Evolutionary conservation across 2,329 filamentous ascomycete species (phyloP).

Genomic region (Volutella citrinella): DNA sequence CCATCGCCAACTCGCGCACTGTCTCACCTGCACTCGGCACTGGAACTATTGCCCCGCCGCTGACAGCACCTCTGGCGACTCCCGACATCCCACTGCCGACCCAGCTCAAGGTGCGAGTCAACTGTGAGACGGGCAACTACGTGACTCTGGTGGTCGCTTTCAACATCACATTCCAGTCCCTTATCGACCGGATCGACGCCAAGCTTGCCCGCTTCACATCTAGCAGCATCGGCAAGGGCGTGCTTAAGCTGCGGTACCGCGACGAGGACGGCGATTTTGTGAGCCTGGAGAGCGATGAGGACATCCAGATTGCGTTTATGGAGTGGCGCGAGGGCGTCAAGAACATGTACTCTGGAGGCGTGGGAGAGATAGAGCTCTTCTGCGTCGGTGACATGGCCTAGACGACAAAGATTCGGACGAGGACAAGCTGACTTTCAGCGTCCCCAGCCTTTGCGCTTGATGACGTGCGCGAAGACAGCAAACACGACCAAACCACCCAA

Average conservation of each 20-base stretch:
- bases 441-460: too few relatives aligned
- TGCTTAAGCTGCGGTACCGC: slow-evolving; percentile 82
- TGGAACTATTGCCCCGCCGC: slow-evolving; percentile 23
- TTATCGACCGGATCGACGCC: slow-evolving; percentile 93
- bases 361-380: slow-evolving; percentile 88
- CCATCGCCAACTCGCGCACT: slow-evolving; percentile 38
- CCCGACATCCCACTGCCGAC: slow-evolving; percentile 57
- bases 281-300: slow-evolving; percentile 91
- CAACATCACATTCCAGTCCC: slow-evolving; percentile 89
- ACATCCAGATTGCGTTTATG: slow-evolving; percentile 92
- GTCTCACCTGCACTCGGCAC: slow-evolving; percentile 46
- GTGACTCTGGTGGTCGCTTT: slow-evolving; percentile 94
- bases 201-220: slow-evolving; percentile 86
- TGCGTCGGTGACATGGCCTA: slow-evolving; percentile 56
- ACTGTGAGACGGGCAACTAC: slow-evolving; percentile 80
- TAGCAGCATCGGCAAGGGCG: slow-evolving; percentile 77
- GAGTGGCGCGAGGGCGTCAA: slow-evolving; percentile 78
- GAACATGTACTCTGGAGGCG: slow-evolving; percentile 60
- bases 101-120: slow-evolving; percentile 94
- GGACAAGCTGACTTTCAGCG: too few relatives aligned
- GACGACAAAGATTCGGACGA: slow-evolving; percentile 5
- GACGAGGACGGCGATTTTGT: slow-evolving; percentile 94
- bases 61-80: slow-evolving; percentile 32
- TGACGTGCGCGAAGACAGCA: too few relatives aligned
- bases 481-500: too few relatives aligned